Evolutionary conservation across 169 alveolate genomes (phyloP).

Genomic region (Neospora caninum): DNA sequence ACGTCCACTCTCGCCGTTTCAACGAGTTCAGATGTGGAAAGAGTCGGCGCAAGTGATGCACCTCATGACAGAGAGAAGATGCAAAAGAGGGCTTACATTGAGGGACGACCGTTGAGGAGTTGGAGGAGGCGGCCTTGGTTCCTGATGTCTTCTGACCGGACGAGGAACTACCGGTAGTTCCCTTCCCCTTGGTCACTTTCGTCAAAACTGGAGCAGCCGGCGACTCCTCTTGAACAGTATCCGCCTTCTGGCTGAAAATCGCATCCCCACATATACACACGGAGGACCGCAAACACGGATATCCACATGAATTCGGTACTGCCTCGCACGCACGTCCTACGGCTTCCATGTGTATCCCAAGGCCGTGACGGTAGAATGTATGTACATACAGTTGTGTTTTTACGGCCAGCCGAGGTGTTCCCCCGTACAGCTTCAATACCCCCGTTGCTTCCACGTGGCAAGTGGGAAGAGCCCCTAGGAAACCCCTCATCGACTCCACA

Average conservation of each 20-base stretch:
- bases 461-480: no score
- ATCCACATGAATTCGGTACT: no score
- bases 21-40: background rate
- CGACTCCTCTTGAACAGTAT: background rate
- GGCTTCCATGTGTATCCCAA: no score
- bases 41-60: background rate
- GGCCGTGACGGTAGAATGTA: no score
- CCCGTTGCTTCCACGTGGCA: no score
- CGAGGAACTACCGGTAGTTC: background rate
- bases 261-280: background rate
- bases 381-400: no score
- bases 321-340: no score
- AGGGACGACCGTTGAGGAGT: constrained; percentile 26
- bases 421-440: no score
- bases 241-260: background rate
- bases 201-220: background rate
- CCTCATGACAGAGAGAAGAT: no score
- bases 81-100: background rate
- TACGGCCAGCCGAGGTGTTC: no score
- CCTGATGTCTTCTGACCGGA: background rate
- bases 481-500: no score
- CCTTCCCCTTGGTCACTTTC: background rate
- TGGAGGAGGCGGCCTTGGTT: background rate
- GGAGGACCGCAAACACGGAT: background rate
- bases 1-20: no score